These are phyloP conservation scores for Ajuga chamaepitys DNA, from an alignment of 257 asterid species.

Conservation along the genomic window DNA sequence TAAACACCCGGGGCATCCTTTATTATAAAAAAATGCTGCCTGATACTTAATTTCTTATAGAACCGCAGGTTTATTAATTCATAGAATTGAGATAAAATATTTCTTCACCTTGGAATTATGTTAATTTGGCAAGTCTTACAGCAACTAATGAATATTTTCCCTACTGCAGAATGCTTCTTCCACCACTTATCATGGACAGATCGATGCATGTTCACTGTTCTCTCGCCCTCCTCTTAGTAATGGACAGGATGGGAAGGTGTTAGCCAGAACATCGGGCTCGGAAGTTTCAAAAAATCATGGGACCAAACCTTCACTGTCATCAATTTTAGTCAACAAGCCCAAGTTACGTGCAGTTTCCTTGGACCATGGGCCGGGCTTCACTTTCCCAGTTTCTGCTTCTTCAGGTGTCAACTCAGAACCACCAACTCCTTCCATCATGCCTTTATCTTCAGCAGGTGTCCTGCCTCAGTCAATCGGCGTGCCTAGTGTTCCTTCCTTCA, in stretches of 20 bases:
- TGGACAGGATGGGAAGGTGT: constrained; percentile 29
- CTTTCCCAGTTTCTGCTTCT: constrained; percentile 62
- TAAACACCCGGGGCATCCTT: background rate
- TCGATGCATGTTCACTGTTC: constrained; percentile 11
- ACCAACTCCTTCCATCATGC: constrained; percentile 78
- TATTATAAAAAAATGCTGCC: background rate
- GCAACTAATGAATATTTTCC: constrained; percentile 2
- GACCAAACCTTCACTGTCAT: constrained; percentile 43
- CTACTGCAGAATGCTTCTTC: constrained; percentile 33
- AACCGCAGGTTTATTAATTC: background rate
- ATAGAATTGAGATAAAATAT: background rate
- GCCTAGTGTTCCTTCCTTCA: constrained; percentile 43
- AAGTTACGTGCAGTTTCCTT: constrained; percentile 23
- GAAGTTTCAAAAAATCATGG: constrained; percentile 39
- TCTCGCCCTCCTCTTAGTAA: constrained; percentile 28
- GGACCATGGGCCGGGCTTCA: constrained; percentile 54
- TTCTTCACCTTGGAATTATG: background rate
- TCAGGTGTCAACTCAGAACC: constrained; percentile 63
- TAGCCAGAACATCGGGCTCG: constrained; percentile 16
- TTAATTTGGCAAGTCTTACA: background rate
- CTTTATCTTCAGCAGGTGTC: constrained; percentile 30
- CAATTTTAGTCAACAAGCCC: constrained; percentile 44
- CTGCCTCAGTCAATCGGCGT: constrained; percentile 27
- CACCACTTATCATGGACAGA: constrained; percentile 17
- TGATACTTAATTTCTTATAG: background rate